phyloP scores from a whole-genome alignment of 1,284 basidiomycete species.

The Microbotryum scabiosae region DNA sequence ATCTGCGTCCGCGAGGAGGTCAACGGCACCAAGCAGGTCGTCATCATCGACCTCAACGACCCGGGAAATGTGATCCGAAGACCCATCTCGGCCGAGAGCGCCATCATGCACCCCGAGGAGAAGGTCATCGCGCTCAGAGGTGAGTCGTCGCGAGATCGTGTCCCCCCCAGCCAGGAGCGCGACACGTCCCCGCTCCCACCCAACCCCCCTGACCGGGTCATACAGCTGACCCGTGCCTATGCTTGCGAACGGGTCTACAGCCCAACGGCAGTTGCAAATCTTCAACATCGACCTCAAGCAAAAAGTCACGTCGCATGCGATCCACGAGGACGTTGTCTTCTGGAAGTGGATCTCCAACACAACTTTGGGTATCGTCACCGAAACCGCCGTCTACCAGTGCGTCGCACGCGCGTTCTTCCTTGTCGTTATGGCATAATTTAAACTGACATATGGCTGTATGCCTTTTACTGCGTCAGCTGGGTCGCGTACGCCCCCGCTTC shows the following conservation, averaged over 20 bases:
- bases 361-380: slow-evolving; percentile 91
- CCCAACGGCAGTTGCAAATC: slow-evolving; percentile 88
- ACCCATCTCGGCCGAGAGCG: slow-evolving; percentile 95
- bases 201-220: too few relatives aligned
- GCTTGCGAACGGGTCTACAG: slow-evolving; percentile 43
- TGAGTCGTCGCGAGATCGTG: slow-evolving; percentile 39
- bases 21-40: slow-evolving; percentile 64
- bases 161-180: neutral
- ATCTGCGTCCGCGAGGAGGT: slow-evolving; percentile 57
- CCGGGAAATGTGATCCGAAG: slow-evolving; percentile 92
- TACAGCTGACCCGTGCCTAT: slow-evolving; percentile 24
- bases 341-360: slow-evolving; percentile 97
- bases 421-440: neutral
- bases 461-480: slow-evolving; percentile 7
- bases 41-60: slow-evolving; percentile 91
- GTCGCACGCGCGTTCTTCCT: slow-evolving; percentile 38
- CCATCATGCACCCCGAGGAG: slow-evolving; percentile 96
- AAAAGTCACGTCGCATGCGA: slow-evolving; percentile 93
- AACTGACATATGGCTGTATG: slow-evolving; percentile 33
- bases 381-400: slow-evolving; percentile 92
- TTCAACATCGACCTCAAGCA: slow-evolving; percentile 97
- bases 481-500: slow-evolving; percentile 20
- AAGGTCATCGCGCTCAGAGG: slow-evolving; percentile 96
- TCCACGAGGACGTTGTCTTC: slow-evolving; percentile 90
- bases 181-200: too few relatives aligned